These are phyloP conservation scores for Ceratonia siliqua DNA, from an alignment of 306 rosid genomes.

Conservation along the genomic window DNA sequence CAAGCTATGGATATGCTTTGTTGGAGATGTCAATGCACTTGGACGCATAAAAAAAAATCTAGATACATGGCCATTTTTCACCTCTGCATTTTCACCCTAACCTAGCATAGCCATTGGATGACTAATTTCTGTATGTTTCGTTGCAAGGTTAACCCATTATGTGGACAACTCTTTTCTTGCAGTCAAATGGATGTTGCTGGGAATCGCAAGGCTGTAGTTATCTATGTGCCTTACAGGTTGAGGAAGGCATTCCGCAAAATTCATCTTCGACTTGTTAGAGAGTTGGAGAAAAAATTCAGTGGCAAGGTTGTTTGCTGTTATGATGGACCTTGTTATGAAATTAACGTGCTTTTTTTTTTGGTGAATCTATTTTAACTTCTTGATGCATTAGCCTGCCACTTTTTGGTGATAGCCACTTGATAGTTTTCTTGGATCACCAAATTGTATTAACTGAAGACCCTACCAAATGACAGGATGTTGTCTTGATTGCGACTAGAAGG, in stretches of 20 bases:
- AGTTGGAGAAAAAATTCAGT: conserved; percentile 72
- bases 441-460: not conserved
- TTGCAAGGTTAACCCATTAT: not conserved
- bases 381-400: not conserved
- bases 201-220: conserved; percentile 69
- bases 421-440: not conserved
- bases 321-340: not conserved
- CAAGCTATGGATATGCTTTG: not conserved
- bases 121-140: not conserved
- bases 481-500: conserved; percentile 69
- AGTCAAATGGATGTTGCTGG: conserved; percentile 67
- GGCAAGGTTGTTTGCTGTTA: conserved; percentile 52
- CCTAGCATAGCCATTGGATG: not conserved
- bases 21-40: not conserved
- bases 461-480: conserved; percentile 53
- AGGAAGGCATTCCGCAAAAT: conserved; percentile 71
- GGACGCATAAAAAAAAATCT: not conserved
- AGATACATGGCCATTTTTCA: not conserved
- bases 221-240: conserved; percentile 65
- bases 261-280: conserved; percentile 65
- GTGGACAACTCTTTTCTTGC: conserved; percentile 2
- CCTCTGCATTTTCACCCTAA: not conserved
- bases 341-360: not conserved
- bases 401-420: not conserved
- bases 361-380: not conserved